Percentiles rank a stretch among this genome's conserved stretches.
phyloP scores from a whole-genome alignment of 2,329 filamentous ascomycete species.

The Apiospora hydei region DNA sequence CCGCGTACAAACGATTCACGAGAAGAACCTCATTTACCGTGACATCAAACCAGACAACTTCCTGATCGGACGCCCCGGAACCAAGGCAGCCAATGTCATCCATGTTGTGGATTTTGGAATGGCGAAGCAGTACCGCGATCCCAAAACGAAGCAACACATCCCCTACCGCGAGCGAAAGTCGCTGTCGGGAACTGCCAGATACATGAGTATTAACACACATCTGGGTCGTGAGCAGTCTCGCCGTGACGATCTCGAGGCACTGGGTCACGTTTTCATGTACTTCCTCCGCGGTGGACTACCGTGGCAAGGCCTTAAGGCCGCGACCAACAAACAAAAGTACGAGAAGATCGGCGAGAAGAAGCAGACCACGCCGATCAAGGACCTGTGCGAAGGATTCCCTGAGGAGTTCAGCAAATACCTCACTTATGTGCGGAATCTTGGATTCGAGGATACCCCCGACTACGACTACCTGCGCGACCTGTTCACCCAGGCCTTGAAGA shows the following conservation, averaged over 20 bases:
- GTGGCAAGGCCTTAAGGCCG: constrained; percentile 77
- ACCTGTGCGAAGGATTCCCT: constrained; percentile 94
- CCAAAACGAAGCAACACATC: constrained; percentile 99
- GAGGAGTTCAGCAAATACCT: constrained; percentile 98
- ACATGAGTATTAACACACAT: constrained; percentile 99
- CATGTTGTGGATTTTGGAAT: constrained; percentile 99
- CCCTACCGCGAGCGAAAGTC: constrained; percentile 97
- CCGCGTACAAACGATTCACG: constrained; percentile 91
- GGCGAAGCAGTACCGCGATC: constrained; percentile 99
- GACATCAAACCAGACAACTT: constrained; percentile 99
- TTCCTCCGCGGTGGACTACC: constrained; percentile 75
- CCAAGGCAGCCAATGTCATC: constrained; percentile 96
- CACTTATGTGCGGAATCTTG: constrained; percentile 95
- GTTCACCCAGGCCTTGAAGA: constrained; percentile 95
- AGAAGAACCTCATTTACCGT: constrained; percentile 98
- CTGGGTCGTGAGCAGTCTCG: constrained; percentile 94
- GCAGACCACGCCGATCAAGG: constrained; percentile 96
- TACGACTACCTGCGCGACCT: constrained; percentile 97
- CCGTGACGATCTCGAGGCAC: constrained; percentile 92
- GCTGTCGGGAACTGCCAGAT: constrained; percentile 92
- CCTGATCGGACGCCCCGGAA: constrained; percentile 89
- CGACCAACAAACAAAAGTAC: constrained; percentile 94
- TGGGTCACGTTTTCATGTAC: constrained; percentile 79
- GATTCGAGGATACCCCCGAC: constrained; percentile 97
- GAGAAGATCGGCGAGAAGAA: constrained; percentile 99